Evolutionary conservation across 805 yeast genomes (phyloP), one percentile per base, ranked within the genome.

Genomic region (Candida corydali): DNA sequence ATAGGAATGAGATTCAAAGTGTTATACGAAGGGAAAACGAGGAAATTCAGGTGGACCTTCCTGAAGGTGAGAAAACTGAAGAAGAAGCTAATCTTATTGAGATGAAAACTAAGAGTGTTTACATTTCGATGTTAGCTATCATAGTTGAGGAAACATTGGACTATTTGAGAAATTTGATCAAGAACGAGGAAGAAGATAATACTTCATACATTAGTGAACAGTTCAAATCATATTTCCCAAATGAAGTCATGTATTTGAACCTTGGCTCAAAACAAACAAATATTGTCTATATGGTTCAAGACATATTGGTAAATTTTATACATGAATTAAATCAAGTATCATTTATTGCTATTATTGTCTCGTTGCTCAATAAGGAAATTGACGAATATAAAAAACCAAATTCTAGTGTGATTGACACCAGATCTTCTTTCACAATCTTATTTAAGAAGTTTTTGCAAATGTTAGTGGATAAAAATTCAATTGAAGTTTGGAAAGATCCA

Each of bases 401-500:
- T 2, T 22, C 41, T n/a, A 20, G 43, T 2, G 8, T 42, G 4
- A 20, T 23, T 3, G 55, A 51, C 17, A 33, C 45, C 12, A 47
- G 43, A 16, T 26, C 40, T 2, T 38, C 44, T 8, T 57, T 54
- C 24, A 41, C 57, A 3, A 12, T 26, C 7, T 32, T 55, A 5
- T 50, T 42, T 14, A 36, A 35, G 4, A 32, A 32, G 9, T 36
- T 35, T 12, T 31, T 59, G 26, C 43, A 47, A 15, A 26, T 42
- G 11, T 36, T 61, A n/a, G 31, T 62, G 17, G 45, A 40, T 8
- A 44, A 42, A 7, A 48, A 41, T 11, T 39, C 34, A 6, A 29
- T 56, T 8, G 59, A 52, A 24, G 34, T 65, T 2, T 65, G 70
- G 70, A 52, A 52, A 24, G 61, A 62, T 37, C 72, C 72, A 0